phyloP scores from a whole-genome alignment of 345 rosid species.

The Hibiscus mutabilis region DNA sequence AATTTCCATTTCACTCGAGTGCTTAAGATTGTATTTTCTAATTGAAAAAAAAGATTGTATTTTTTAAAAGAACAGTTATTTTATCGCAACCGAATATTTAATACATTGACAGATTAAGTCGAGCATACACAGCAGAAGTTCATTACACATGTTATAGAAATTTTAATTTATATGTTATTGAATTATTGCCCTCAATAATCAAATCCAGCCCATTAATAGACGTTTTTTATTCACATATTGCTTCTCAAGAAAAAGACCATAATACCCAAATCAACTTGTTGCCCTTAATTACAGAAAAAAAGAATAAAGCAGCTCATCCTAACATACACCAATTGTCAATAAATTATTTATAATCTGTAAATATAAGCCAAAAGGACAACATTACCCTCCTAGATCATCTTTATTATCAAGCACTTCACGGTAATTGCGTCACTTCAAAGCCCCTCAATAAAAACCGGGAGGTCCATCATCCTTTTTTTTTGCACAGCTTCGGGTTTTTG shows the following conservation, averaged over 20 bases:
- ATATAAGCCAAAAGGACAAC: constrained; percentile 4
- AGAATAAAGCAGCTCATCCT: background rate
- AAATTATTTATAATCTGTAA: background rate
- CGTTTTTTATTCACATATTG: background rate
- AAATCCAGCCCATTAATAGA: too few species aligned
- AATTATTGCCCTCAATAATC: too few species aligned
- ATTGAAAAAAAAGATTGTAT: too few species aligned
- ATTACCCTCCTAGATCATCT: background rate
- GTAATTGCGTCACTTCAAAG: background rate
- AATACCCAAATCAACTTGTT: background rate
- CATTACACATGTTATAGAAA: too few species aligned
- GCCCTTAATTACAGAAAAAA: background rate
- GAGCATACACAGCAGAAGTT: too few species aligned
- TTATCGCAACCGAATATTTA: too few species aligned
- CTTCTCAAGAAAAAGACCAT: background rate
- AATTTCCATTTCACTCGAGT: too few species aligned
- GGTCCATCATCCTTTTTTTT: background rate
- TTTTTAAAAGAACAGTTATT: too few species aligned
- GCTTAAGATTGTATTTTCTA: too few species aligned
- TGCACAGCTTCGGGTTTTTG: background rate
- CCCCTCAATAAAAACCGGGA: background rate
- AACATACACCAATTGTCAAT: background rate
- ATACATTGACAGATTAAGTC: too few species aligned
- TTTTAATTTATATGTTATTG: too few species aligned
- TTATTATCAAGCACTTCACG: background rate